Base-by-base conservation (phyloP, 2,329 filamentous ascomycete genomes). In the Zymoseptoria pseudotritici region DNA sequence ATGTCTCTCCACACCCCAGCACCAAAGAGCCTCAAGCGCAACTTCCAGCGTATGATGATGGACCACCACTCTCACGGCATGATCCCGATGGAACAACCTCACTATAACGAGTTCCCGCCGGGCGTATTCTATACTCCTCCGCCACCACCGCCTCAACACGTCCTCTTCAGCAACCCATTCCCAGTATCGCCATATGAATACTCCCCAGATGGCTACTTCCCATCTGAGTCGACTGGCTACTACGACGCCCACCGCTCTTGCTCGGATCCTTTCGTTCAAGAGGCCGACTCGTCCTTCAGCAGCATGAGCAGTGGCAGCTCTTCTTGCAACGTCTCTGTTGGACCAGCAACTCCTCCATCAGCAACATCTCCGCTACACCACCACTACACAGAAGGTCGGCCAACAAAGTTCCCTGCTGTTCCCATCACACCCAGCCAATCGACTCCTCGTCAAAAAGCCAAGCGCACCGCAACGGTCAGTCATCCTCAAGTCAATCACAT, bases 391-490 rank as follows among this genome's bases (percentile, higher is more conserved):
- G 54, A 42, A 54, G 36, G 36, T 46, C n/a, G 20, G 8, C 52
- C 52, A 53, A 60, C 58, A 21, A 66, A 66, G 50, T 66, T 61
- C 29, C 61, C 65, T 24, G 63, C 65, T 17, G 63, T 66, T 3
- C 63, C 65, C 7, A 66, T 66, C 49, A 66, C 63, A 10, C 65
- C 63, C 1, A 66, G 65, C 57, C 63, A 61, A 53, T 55, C 54
- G 22, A 56, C 62, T 29, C 63, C 65, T 55, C 57, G 65, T 59
- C 65, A 66, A 50, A 66, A 66, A 57, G 65, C 65, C n/a, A 66
- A 66, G 58, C 63, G 65, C 4, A 66, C 65, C n/a, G 65, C 63
- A 36, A 65, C 63, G 46, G 65, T 66, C 24, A 61, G 64, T 63
- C 51, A 20, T 24, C n/a, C 22, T 21, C 22, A 21, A 21, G 19